Conservation (phyloP, 345 rosid species). For the Pistacia atlantica region DNA sequence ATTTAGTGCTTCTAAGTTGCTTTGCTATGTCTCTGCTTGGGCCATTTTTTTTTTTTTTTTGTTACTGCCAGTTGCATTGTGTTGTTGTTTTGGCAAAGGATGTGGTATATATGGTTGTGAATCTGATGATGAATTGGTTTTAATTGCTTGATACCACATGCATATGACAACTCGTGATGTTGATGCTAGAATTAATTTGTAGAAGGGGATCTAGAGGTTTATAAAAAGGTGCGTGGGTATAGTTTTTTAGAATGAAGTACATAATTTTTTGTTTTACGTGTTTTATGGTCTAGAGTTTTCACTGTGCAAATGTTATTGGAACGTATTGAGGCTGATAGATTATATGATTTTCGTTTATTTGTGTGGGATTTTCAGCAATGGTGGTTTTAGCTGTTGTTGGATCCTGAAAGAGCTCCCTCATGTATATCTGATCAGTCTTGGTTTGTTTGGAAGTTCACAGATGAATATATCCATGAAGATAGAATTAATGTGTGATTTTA, state of each 20-base stretch:
- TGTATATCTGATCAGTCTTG: background rate
- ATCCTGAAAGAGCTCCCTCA: background rate
- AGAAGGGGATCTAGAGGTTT: background rate
- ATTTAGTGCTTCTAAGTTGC: background rate
- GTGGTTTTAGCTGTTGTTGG: background rate
- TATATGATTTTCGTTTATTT: background rate
- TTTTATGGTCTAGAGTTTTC: background rate
- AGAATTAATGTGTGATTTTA: background rate
- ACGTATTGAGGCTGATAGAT: background rate
- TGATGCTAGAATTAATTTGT: background rate
- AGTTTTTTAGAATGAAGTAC: background rate
- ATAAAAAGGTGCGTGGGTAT: background rate
- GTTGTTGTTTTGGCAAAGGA: background rate
- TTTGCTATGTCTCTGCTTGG: too few relatives aligned
- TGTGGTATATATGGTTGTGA: background rate
- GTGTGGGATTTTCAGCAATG: background rate
- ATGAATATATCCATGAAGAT: background rate
- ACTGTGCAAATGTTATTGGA: background rate
- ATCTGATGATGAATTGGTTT: background rate
- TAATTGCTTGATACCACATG: background rate
- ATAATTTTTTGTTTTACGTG: background rate
- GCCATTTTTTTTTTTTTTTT: background rate
- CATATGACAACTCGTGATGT: background rate
- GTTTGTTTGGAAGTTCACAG: background rate
- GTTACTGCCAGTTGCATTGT: background rate